Conservation (phyloP, 2,329 filamentous ascomycete species). For the Alternaria sp. region DNA sequence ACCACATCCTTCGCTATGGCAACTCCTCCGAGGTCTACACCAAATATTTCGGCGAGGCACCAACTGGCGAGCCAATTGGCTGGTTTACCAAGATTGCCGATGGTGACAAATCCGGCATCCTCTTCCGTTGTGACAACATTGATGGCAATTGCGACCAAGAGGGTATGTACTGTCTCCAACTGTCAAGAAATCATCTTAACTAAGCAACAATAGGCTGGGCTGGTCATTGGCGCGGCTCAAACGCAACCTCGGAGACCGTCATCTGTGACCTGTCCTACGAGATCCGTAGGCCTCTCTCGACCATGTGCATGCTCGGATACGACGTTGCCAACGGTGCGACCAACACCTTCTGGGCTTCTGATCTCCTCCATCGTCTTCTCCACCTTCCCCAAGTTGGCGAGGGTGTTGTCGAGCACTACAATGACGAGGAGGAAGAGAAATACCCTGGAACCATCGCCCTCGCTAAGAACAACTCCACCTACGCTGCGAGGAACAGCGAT, state of each 20-base stretch:
- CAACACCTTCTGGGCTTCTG: conserved; percentile 72
- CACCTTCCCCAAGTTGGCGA: conserved; percentile 71
- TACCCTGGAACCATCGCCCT: conserved; percentile 65
- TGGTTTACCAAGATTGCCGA: conserved; percentile 69
- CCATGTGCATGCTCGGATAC: conserved; percentile 70
- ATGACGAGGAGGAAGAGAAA: conserved; percentile 66
- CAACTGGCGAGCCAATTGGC: conserved; percentile 67
- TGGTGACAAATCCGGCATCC: conserved; percentile 64
- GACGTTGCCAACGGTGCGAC: conserved; percentile 65
- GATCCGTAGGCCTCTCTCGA: conserved; percentile 65
- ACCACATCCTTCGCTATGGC: conserved; percentile 68
- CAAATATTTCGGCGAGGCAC: conserved; percentile 72
- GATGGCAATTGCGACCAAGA: conserved; percentile 67
- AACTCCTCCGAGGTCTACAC: conserved; percentile 66
- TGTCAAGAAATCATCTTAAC: background rate
- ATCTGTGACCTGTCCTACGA: conserved; percentile 72
- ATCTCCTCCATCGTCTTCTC: conserved; percentile 72
- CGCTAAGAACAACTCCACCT: conserved; percentile 60
- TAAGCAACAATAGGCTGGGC: conserved; percentile 62
- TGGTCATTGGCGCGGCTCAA: conserved; percentile 73
- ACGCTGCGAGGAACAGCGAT: conserved; percentile 66
- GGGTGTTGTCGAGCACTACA: conserved; percentile 68
- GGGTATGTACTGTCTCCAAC: conserved; percentile 26
- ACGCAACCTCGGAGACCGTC: conserved; percentile 72
- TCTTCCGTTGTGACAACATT: conserved; percentile 74